phyloP scores from a whole-genome alignment of 2,329 filamentous ascomycete genomes.

The Orbilia quercus region DNA sequence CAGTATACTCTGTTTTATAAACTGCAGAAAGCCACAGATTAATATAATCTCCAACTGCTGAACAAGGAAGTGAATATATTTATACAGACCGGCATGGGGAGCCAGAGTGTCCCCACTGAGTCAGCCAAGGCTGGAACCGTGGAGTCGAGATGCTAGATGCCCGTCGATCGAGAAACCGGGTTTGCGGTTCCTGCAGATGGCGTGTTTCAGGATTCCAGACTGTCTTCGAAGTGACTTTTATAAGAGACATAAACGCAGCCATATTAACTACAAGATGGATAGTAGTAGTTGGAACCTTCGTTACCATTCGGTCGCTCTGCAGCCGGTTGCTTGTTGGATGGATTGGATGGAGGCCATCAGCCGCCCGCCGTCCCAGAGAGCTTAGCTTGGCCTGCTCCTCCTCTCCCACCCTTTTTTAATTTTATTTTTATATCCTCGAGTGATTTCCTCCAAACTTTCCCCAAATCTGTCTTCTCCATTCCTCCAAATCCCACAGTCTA shows the following conservation, averaged over 20 bases:
- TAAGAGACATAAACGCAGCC: constrained; percentile 11
- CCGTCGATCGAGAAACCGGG: constrained; percentile 26
- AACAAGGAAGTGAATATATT: not conserved
- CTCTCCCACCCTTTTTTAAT: constrained; percentile 41
- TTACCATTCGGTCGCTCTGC: too few species aligned
- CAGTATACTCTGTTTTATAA: not conserved
- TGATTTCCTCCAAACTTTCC: constrained; percentile 13
- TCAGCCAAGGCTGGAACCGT: constrained; percentile 13
- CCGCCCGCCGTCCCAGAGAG: constrained; percentile 48
- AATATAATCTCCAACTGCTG: not conserved
- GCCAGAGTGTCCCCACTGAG: not conserved
- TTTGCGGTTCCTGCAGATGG: constrained; percentile 51
- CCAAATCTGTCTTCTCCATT: constrained; percentile 5
- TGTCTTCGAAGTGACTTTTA: constrained; percentile 7
- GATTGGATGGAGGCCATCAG: constrained; percentile 40
- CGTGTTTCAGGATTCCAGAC: constrained; percentile 54
- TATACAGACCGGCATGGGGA: not conserved
- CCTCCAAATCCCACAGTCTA: not conserved
- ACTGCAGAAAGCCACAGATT: not conserved
- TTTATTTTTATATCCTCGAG: constrained; percentile 45
- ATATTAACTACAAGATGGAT: too few species aligned
- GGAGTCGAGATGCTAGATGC: not conserved
- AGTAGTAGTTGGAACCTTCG: too few species aligned
- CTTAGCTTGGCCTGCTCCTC: constrained; percentile 34
- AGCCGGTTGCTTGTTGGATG: constrained; percentile 25